A percentile compares a stretch with the other conserved stretches of the same genome.
Evolutionary conservation across 2,329 filamentous ascomycete genomes (phyloP).

Genomic region (Cercospora citrullina): DNA sequence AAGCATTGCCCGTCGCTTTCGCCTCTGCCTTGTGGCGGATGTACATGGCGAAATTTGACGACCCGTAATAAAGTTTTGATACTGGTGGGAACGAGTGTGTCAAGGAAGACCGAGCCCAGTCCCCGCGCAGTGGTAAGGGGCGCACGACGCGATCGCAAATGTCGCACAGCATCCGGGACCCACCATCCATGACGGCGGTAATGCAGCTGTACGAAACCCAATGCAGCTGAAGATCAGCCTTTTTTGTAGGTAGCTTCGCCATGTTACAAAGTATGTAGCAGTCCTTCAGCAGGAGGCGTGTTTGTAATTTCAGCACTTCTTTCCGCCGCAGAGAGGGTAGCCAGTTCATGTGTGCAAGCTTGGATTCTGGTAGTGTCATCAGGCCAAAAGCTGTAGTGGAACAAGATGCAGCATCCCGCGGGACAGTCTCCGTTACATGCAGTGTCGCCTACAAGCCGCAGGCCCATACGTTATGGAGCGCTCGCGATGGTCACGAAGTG

Average conservation of each 20-base stretch:
- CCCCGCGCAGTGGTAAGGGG: constrained; percentile 11
- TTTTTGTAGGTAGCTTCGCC: constrained; percentile 18
- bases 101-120: constrained; percentile 1
- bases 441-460: background rate
- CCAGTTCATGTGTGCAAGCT: background rate
- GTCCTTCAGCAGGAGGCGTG: background rate
- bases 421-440: background rate
- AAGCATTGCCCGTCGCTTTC: background rate
- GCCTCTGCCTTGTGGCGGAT: background rate
- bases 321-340: background rate
- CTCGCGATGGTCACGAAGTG: background rate
- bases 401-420: background rate
- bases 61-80: background rate
- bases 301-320: background rate
- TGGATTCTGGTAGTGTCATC: background rate
- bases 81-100: background rate
- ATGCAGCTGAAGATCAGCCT: background rate
- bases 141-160: constrained; percentile 9
- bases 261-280: background rate
- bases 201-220: constrained; percentile 7
- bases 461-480: background rate
- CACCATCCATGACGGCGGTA: constrained; percentile 16
- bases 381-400: background rate
- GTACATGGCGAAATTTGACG: background rate
- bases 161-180: constrained; percentile 14